Percentiles rank a stretch among this genome's conserved stretches.
Conservation (phyloP, 148 eudicot genomes). For the Chenopodium quinoa region DNA sequence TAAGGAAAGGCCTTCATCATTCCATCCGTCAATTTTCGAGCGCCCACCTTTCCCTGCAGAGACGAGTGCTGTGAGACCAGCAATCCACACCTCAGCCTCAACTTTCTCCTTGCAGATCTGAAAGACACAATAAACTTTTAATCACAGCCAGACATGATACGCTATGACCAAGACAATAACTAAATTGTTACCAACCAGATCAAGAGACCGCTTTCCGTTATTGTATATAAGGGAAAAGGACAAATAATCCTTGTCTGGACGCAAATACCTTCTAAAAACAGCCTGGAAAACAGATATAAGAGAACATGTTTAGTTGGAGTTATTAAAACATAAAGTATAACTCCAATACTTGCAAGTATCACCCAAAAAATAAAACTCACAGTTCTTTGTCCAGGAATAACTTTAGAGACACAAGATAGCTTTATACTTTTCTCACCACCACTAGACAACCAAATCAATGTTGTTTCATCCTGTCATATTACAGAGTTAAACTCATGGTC, state of each 20-base stretch:
- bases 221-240: conserved; percentile 91
- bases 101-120: conserved; percentile 98
- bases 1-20: conserved; percentile 77
- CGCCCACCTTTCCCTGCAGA: conserved; percentile 84
- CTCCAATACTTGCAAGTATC: not conserved
- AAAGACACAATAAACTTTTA: not conserved
- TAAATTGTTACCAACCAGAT: conserved; percentile 61
- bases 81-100: conserved; percentile 97
- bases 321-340: not conserved
- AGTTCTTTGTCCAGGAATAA: conserved; percentile 94
- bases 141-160: conserved; percentile 4
- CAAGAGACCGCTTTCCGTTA: conserved; percentile 86
- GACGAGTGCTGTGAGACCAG: conserved; percentile 78
- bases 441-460: conserved; percentile 83
- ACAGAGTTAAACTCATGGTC: not conserved
- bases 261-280: conserved; percentile 80
- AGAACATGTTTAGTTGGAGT: not conserved
- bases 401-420: conserved; percentile 70
- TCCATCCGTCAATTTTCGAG: conserved; percentile 94
- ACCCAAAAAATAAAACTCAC: conserved; percentile 42
- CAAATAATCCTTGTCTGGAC: conserved; percentile 87
- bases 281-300: conserved; percentile 40
- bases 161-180: not conserved
- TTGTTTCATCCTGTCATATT: conserved; percentile 66
- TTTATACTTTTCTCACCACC: conserved; percentile 75